Evolutionary conservation across 805 yeast genomes (phyloP), one percentile per base, ranked within the genome.

Genomic region (Teunomyces lycoperdinae): DNA sequence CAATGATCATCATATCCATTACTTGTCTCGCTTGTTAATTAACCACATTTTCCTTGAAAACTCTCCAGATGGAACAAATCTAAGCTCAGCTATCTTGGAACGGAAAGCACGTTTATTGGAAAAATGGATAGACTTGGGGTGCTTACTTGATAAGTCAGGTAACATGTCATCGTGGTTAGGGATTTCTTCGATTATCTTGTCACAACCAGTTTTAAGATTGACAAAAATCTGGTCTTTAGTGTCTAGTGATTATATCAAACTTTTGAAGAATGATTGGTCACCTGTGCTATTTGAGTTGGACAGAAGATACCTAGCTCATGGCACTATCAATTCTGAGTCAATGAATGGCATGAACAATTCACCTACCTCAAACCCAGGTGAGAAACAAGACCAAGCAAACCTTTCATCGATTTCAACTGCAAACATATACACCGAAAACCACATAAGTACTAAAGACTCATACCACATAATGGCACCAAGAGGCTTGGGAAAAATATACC

Each of bases 111-210:
- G 78, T 36, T 58, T 90, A 3, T 63, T 92, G 32, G 81, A 83
- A 42, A 85, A 82, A 60, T 92, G 98, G 98, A 86, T 91, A 38
- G 82, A 83, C 50, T 72, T 92, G 39, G 98, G 97, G 3, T 81
- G 85, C 52, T 70, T 74, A 26, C 79, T 92, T 51, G 94, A 89
- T 58, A 80, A 79, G 50, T 70, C 80, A 28, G 98, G 98, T 43
- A 96, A 92, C 62, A 89, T 89, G 91, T 91, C 90, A 0, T 84
- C 94, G 28, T 92, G 97, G 97, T 70, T 89, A 20, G 96, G 96
- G 0, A 82, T 92, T 55, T 89, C 96, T 1, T 83, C 94, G 0
- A 76, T 86, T 1, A 76, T 91, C 1, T 85, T 96, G 58, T 87
- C 96, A 0, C 80, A 85, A 46, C 96, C 97, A 0, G 74, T 92